Evolutionary conservation across 192 early-diverging fungal species (phyloP).

Genomic region (Entophlyctis helioformis): DNA sequence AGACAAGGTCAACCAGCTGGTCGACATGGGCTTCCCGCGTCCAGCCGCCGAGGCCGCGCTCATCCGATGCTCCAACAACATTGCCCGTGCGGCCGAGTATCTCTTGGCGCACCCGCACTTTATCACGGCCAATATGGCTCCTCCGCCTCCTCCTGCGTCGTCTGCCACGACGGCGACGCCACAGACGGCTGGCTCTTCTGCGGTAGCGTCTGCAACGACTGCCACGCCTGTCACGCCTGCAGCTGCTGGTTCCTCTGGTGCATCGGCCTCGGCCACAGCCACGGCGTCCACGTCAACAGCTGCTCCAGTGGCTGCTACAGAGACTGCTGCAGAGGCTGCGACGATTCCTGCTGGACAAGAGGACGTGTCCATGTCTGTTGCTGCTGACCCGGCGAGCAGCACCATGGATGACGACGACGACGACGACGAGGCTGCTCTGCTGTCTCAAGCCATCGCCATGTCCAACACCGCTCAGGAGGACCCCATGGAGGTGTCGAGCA

Average conservation of each 20-base stretch:
- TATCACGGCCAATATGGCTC: too few relatives aligned
- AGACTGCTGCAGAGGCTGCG: slow-evolving; percentile 4
- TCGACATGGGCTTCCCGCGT: slow-evolving; percentile 80
- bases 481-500: too few relatives aligned
- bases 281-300: too few relatives aligned
- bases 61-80: slow-evolving; percentile 59
- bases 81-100: slow-evolving; percentile 75
- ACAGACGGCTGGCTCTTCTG: too few relatives aligned
- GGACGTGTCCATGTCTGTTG: not conserved
- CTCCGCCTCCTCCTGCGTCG: slow-evolving; percentile 21
- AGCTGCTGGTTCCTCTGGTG: too few relatives aligned
- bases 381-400: not conserved
- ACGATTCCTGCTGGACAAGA: not conserved
- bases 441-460: too few relatives aligned
- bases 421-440: too few relatives aligned
- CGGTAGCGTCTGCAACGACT: too few relatives aligned
- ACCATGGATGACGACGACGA: not conserved
- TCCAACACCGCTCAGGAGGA: too few relatives aligned
- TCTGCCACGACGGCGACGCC: slow-evolving; percentile 23
- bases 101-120: slow-evolving; percentile 62
- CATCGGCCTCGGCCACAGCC: too few relatives aligned
- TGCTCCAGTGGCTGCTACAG: slow-evolving; percentile 3
- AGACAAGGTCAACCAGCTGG: slow-evolving; percentile 52
- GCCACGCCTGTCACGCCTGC: slow-evolving; percentile 4
- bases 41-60: slow-evolving; percentile 68